Conservation (phyloP, 2,329 filamentous ascomycete genomes). For the Neonectria punicea region DNA sequence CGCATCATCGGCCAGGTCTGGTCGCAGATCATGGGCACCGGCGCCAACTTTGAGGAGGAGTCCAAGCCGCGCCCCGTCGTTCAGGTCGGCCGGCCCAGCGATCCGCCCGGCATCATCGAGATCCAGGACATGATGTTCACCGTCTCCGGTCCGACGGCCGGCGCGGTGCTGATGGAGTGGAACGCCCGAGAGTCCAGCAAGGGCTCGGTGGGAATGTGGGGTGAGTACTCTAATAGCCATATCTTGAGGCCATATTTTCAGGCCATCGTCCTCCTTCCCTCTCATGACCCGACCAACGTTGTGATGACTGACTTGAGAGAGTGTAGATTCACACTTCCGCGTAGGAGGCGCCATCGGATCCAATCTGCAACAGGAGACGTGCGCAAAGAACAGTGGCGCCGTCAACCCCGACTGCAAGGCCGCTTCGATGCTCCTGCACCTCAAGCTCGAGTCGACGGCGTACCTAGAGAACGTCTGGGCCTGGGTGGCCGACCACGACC, state of each 20-base stretch:
- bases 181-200: slow-evolving; percentile 60
- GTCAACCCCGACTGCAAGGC: slow-evolving; percentile 65
- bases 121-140: slow-evolving; percentile 72
- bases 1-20: slow-evolving; percentile 60
- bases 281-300: no score
- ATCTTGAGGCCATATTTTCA: no score
- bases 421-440: slow-evolving; percentile 63
- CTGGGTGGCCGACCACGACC: slow-evolving; percentile 76
- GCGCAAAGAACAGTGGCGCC: neutral
- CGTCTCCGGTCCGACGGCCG: slow-evolving; percentile 42
- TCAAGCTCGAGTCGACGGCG: slow-evolving; percentile 58
- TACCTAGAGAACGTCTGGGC: slow-evolving; percentile 67
- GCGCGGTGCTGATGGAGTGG: slow-evolving; percentile 52
- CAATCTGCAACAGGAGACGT: neutral
- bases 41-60: slow-evolving; percentile 60
- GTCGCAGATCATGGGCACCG: slow-evolving; percentile 60
- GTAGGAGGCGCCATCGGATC: neutral
- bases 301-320: neutral
- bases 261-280: no score
- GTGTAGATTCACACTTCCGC: neutral
- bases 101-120: slow-evolving; percentile 1
- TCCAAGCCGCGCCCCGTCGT: slow-evolving; percentile 65
- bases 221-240: neutral
- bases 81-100: slow-evolving; percentile 50
- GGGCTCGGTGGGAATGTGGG: slow-evolving; percentile 63